phyloP scores from a whole-genome alignment of 73 alveolate species.

The Breviolum minutum region DNA sequence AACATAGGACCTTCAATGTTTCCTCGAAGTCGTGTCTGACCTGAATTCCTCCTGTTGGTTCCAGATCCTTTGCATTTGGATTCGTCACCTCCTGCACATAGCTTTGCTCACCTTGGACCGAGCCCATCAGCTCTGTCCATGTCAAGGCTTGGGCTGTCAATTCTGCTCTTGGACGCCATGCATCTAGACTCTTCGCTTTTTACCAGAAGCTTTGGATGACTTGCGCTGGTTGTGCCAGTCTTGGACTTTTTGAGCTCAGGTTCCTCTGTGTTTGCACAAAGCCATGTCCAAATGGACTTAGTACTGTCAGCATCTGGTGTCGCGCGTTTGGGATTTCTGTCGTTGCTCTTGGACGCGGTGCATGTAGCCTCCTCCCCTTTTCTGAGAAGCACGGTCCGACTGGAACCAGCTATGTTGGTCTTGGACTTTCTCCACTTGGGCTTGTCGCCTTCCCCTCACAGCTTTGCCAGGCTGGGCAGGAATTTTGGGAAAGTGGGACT shows the following conservation, averaged over 20 bases:
- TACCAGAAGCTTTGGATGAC: neutral
- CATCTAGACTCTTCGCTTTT: neutral
- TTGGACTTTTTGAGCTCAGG: slow-evolving; percentile 6
- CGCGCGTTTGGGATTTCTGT: neutral
- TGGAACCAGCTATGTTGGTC: neutral
- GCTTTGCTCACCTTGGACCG: neutral
- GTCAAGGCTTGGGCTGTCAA: neutral
- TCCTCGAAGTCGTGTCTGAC: slow-evolving; percentile 5
- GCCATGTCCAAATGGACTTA: neutral
- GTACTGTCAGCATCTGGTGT: neutral
- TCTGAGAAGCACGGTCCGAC: neutral
- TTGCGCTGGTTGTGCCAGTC: neutral
- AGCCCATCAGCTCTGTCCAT: neutral
- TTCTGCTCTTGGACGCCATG: neutral
- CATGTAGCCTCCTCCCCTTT: neutral
- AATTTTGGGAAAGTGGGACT: neutral
- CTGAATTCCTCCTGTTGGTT: neutral
- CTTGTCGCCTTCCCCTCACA: neutral
- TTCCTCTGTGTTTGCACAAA: neutral
- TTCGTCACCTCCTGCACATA: neutral
- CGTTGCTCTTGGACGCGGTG: slow-evolving; percentile 6
- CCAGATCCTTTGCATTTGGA: slow-evolving; percentile 20
- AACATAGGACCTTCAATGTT: neutral
- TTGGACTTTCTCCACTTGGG: slow-evolving; percentile 24
- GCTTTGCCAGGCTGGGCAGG: neutral